Conservation (phyloP, 108 stramenopile genomes). For the Epipyxis sp. region DNA sequence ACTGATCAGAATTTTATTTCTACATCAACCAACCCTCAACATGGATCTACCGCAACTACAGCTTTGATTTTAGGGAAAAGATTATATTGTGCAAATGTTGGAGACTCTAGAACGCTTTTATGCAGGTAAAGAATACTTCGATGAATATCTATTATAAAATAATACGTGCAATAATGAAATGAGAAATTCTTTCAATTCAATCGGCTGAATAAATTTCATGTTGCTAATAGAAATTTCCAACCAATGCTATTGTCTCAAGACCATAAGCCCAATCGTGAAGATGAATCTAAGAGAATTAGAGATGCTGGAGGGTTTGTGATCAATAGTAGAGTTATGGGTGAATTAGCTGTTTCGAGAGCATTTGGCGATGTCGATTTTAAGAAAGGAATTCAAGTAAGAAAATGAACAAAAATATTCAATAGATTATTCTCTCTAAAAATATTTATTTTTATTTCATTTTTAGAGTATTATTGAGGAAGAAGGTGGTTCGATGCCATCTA, state of each 20-base stretch:
- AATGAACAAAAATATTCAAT: not conserved
- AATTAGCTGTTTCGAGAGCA: conserved; percentile 91
- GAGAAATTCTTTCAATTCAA: too few relatives aligned
- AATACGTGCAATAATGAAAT: too few relatives aligned
- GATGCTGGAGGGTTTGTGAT: conserved; percentile 90
- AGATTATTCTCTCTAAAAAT: conserved; percentile 60
- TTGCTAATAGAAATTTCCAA: conserved; percentile 62
- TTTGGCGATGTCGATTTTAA: conserved; percentile 98
- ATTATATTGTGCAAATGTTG: conserved; percentile 91
- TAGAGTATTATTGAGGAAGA: conserved; percentile 62
- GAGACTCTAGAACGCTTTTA: conserved; percentile 85
- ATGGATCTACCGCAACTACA: conserved; percentile 89
- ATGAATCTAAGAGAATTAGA: conserved; percentile 86
- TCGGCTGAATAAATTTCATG: too few relatives aligned
- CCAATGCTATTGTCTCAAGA: conserved; percentile 82
- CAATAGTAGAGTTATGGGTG: conserved; percentile 94
- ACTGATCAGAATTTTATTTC: conserved; percentile 84
- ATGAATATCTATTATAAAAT: conserved; percentile 46
- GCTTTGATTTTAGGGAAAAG: conserved; percentile 80
- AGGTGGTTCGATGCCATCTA: conserved; percentile 57
- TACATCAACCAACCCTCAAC: conserved; percentile 73
- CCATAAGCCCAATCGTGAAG: conserved; percentile 90
- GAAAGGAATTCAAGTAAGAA: conserved; percentile 80
- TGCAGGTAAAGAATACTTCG: conserved; percentile 76
- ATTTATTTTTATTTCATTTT: conserved; percentile 43